Evolutionary conservation across 495 filamentous ascomycete species (phyloP), one percentile per base, ranked within the genome.

Genomic region (Xanthoparmelia taractica): DNA sequence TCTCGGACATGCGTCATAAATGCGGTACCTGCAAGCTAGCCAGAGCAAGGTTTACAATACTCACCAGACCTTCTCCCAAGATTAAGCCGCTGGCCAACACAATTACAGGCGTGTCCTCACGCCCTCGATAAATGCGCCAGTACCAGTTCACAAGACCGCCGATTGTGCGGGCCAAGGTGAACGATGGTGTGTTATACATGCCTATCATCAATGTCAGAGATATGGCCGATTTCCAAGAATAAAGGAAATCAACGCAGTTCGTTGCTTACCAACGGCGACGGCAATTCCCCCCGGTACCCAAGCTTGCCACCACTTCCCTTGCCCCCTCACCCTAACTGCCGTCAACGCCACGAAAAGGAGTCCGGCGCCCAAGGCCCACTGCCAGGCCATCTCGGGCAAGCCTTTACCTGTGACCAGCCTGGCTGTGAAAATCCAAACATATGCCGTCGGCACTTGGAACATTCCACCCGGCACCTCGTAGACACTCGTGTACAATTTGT

Each of bases 161-260:
- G 15, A 91, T 87, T 2, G 90, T 87, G 56, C 95, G 76, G 3
- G 95, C 92, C 6, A 99, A 80, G 0, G 95, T 97, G 68, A 99
- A 99, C 0, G 90, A 94, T 0, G 95, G 95, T 4, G 90, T 87
- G 69, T 97, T 99, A 76, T 97, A 99, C 84, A 98, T 98, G 36
- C 94, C 92, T 80, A n/a, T 71, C 38, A 7, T 61, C 8, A 63
- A 58, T 20, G 57, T 80, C 61, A 78, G 71, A 12, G 48, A 25
- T n/a, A 18, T 17, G 13, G 41, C 4, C 13, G 31, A 17, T 6
- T 6, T 2, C 20, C 29, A n/a, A 6, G 0, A 33, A 34, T 18
- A 0, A 4, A n/a, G n/a, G n/a, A n/a, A n/a, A 54, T 11, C 2
- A 4, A 54, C 18, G 29, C 8, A 23, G 17, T 38, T 48, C 27